phyloP scores from a whole-genome alignment of 2,329 filamentous ascomycete genomes.

The Keithomyces neogunnii region DNA sequence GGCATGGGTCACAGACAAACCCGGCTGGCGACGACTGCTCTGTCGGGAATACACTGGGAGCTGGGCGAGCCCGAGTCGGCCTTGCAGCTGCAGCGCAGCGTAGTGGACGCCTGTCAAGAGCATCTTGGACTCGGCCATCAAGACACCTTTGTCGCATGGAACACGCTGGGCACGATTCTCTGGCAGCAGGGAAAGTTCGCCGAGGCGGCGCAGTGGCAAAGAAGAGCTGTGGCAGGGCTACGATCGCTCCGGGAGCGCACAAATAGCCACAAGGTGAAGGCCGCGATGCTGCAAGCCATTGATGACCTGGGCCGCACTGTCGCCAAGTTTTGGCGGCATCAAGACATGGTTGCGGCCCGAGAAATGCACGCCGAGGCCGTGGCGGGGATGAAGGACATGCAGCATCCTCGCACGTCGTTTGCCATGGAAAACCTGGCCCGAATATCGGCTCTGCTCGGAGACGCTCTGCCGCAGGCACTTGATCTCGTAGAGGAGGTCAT shows the following conservation, averaged over 20 bases:
- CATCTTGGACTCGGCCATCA: not conserved
- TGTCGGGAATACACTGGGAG: not conserved
- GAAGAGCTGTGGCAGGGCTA: not conserved
- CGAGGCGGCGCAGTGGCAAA: not conserved
- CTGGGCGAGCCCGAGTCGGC: not conserved
- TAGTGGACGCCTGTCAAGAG: not conserved
- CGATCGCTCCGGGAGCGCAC: not conserved
- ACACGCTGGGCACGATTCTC: conserved; percentile 1
- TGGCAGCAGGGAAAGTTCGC: conserved; percentile 5
- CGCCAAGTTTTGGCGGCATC: conserved; percentile 1
- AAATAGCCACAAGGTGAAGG: not conserved
- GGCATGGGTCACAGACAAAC: not conserved
- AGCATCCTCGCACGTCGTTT: not conserved
- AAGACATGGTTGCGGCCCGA: not conserved
- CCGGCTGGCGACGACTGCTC: not conserved
- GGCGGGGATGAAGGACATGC: not conserved
- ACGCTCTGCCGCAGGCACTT: not conserved
- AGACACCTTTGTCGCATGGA: conserved; percentile 1
- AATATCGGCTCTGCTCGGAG: not conserved
- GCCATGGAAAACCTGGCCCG: conserved; percentile 3
- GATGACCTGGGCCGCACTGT: conserved; percentile 3
- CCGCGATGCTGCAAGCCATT: not conserved
- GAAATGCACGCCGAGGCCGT: not conserved
- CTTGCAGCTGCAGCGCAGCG: not conserved
- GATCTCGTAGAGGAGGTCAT: conserved; percentile 7